Conservation (phyloP, 768 basidiomycete species). For the Sistotremastrum niveocremeum region DNA sequence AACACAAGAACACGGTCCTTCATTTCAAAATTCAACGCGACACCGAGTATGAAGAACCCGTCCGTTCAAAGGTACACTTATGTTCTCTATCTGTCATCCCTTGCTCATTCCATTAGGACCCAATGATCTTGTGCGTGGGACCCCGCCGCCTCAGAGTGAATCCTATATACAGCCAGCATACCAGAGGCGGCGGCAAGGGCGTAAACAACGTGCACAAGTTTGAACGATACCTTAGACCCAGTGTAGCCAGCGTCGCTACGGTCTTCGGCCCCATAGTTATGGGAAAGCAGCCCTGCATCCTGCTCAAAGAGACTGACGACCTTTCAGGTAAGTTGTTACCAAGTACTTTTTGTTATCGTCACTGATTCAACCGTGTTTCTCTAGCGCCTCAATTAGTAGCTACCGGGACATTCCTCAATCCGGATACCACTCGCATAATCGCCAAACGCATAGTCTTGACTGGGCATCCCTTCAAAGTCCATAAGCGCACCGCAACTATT, state of each 20-base stretch:
- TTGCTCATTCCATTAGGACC: conserved; percentile 41
- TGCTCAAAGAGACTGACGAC: conserved; percentile 59
- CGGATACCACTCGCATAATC: conserved; percentile 83
- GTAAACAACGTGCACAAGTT: conserved; percentile 97
- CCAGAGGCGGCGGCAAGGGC: conserved; percentile 79
- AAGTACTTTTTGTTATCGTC: neutral
- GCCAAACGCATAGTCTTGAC: conserved; percentile 92
- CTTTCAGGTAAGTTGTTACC: conserved; percentile 38
- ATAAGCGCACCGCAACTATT: conserved; percentile 93
- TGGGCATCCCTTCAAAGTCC: conserved; percentile 93
- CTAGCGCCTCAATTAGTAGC: conserved; percentile 76
- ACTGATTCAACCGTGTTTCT: neutral
- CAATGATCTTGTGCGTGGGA: conserved; percentile 78
- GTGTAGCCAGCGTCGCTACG: conserved; percentile 70
- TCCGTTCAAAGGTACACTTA: conserved; percentile 70
- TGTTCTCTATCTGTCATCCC: neutral
- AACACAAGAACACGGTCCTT: conserved; percentile 87
- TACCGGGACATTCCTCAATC: conserved; percentile 73
- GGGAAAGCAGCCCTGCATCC: conserved; percentile 68
- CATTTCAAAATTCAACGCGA: conserved; percentile 92
- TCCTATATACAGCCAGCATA: conserved; percentile 88
- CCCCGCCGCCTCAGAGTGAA: conserved; percentile 74
- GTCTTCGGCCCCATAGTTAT: conserved; percentile 82
- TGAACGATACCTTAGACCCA: conserved; percentile 79
- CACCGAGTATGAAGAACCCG: conserved; percentile 81